Percentiles rank a stretch among this genome's conserved stretches.
These are phyloP conservation scores for Acmispon strigosus DNA, from an alignment of 306 rosid genomes.

Conservation along the genomic window DNA sequence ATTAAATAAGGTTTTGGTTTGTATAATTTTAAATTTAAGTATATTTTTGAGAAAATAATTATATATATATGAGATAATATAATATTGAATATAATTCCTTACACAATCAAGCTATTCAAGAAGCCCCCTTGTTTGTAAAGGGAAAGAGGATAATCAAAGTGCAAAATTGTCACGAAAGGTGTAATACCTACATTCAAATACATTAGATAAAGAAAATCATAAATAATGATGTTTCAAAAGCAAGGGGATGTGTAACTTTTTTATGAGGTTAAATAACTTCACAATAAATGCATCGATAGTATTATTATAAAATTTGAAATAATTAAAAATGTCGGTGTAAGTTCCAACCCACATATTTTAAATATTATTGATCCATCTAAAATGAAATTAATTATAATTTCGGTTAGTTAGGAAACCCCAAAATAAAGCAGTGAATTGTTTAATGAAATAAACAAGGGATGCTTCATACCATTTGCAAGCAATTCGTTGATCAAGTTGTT, in stretches of 20 bases:
- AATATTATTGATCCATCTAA: too few relatives aligned
- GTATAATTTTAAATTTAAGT: neutral
- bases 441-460: too few relatives aligned
- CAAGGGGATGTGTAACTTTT: too few relatives aligned
- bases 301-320: too few relatives aligned
- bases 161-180: constrained; percentile 16
- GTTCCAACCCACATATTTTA: too few relatives aligned
- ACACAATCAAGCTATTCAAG: constrained; percentile 18
- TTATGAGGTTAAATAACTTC: too few relatives aligned
- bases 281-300: too few relatives aligned
- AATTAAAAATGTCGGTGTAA: too few relatives aligned
- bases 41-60: neutral
- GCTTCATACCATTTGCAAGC: constrained; percentile 10
- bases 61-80: neutral
- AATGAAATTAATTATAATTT: too few relatives aligned
- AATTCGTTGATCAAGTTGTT: constrained; percentile 19
- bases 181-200: neutral
- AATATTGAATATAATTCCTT: neutral
- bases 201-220: neutral
- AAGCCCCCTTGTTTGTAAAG: neutral
- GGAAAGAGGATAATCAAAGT: constrained; percentile 11
- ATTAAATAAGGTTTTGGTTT: neutral
- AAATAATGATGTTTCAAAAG: neutral
- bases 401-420: too few relatives aligned
- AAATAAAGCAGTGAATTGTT: too few relatives aligned